phyloP scores from a whole-genome alignment of 2,329 filamentous ascomycete species.

The Akanthomyces dipterigenus region DNA sequence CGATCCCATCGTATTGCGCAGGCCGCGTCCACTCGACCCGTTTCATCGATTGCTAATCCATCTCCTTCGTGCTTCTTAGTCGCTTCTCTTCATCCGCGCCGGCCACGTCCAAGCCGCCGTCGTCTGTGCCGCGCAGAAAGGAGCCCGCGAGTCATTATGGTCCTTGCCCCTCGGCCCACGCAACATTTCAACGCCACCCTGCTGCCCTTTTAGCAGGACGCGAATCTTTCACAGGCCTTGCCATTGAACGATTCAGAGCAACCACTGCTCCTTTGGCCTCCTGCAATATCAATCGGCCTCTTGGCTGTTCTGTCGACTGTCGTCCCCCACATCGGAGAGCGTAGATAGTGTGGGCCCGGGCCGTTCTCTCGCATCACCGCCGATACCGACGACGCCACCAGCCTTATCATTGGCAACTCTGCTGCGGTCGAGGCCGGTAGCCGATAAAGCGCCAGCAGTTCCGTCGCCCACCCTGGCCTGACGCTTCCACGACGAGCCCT shows the following conservation, averaged over 20 bases:
- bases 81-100: background rate
- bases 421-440: background rate
- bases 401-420: background rate
- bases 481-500: background rate
- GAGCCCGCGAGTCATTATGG: background rate
- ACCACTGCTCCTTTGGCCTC: background rate
- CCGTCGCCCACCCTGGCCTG: background rate
- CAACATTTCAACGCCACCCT: background rate
- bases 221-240: background rate
- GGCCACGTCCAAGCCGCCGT: background rate
- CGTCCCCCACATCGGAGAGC: background rate
- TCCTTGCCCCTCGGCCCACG: background rate
- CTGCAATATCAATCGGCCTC: background rate
- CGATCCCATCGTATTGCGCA: background rate
- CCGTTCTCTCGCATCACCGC: background rate
- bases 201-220: background rate
- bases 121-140: background rate
- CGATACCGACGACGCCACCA: background rate
- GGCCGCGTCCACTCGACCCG: background rate
- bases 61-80: background rate
- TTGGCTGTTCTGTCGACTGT: background rate
- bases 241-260: background rate
- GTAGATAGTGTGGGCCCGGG: background rate
- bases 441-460: background rate
- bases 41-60: background rate